These are phyloP conservation scores for Cinnamomum micranthum DNA, from an alignment of 164 flowering plant genomes.

Conservation along the genomic window DNA sequence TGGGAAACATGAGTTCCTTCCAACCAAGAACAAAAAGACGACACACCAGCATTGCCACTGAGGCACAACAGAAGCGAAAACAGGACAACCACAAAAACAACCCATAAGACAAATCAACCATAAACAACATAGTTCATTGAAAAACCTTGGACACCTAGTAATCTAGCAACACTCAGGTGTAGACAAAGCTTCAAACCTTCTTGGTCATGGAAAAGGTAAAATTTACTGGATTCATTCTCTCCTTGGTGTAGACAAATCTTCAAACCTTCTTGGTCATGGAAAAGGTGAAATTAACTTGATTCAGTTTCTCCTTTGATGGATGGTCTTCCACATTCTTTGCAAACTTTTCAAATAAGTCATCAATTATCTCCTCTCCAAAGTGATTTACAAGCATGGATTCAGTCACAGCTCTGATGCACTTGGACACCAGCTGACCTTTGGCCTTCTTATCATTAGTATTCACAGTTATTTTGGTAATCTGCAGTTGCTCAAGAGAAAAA, in stretches of 20 bases:
- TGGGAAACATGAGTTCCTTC: too few species aligned
- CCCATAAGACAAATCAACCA: too few species aligned
- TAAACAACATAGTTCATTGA: too few species aligned
- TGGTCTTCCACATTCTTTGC: conserved; percentile 21
- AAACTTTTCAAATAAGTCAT: conserved; percentile 33
- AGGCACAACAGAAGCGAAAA: too few species aligned
- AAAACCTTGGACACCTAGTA: too few species aligned
- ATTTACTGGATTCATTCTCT: conserved; percentile 20
- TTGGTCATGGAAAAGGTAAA: conserved; percentile 31
- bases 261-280: conserved; percentile 19
- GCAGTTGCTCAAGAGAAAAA: conserved; percentile 23
- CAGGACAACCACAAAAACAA: too few species aligned
- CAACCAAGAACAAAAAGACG: too few species aligned
- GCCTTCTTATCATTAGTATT: background rate
- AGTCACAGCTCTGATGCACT: conserved; percentile 40
- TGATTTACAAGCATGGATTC: conserved; percentile 44
- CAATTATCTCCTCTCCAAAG: conserved; percentile 39
- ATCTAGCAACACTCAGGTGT: too few species aligned
- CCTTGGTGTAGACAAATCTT: too few species aligned
- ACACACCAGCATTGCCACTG: too few species aligned
- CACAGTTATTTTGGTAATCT: conserved; percentile 5
- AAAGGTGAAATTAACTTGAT: conserved; percentile 27
- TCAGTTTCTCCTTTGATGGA: conserved; percentile 19
- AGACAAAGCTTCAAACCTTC: background rate
- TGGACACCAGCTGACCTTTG: conserved; percentile 18